Evolutionary conservation across 2,329 filamentous ascomycete species (phyloP).

Genomic region (Volutella citrinella): DNA sequence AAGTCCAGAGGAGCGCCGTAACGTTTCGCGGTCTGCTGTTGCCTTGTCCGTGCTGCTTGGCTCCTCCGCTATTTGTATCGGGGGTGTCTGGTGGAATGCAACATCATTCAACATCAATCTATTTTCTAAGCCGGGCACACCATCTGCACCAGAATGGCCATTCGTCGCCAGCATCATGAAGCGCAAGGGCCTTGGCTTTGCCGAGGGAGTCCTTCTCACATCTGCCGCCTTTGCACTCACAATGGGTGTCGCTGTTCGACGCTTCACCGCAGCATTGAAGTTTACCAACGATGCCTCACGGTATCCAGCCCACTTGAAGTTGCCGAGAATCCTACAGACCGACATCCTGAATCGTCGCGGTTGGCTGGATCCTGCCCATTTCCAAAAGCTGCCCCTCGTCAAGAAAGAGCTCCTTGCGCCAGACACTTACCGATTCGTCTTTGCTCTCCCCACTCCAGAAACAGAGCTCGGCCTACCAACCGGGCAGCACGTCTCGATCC

Average conservation of each 20-base stretch:
- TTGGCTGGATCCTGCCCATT: slow-evolving; percentile 48
- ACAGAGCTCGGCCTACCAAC: slow-evolving; percentile 52
- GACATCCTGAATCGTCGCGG: slow-evolving; percentile 30
- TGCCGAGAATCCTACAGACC: slow-evolving; percentile 33
- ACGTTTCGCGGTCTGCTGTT: no score
- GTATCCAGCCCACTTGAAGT: slow-evolving; percentile 32
- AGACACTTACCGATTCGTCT: slow-evolving; percentile 44
- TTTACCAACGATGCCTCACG: slow-evolving; percentile 30
- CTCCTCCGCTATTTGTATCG: no score
- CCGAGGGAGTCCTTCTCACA: no score
- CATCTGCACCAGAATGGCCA: no score
- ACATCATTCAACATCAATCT: no score
- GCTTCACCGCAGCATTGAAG: slow-evolving; percentile 25
- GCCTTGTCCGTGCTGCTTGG: no score
- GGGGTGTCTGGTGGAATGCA: no score
- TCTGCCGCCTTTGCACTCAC: no score
- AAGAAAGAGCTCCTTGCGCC: slow-evolving; percentile 39
- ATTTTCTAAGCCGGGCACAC: no score
- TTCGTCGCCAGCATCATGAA: no score
- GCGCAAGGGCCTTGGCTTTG: no score
- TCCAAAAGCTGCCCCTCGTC: slow-evolving; percentile 43
- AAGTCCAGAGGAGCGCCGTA: no score
- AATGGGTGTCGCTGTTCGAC: slow-evolving; percentile 28
- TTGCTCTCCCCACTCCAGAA: slow-evolving; percentile 42
- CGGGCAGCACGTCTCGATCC: slow-evolving; percentile 55